phyloP scores from a whole-genome alignment of 2,329 filamentous ascomycete species.

The Teratosphaeria nubilosa region DNA sequence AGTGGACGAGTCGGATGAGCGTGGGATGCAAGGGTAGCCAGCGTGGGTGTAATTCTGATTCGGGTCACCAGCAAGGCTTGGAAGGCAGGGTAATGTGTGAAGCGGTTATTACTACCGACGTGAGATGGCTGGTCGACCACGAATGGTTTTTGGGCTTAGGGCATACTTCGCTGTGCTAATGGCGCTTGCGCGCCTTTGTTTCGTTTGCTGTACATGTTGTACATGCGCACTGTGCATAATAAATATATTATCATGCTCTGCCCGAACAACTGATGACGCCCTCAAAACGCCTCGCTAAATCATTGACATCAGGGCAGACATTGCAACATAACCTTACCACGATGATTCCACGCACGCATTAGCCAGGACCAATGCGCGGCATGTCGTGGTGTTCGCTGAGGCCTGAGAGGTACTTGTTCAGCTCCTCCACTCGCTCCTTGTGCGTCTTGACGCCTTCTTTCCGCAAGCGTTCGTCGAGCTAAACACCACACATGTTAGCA shows the following conservation, averaged over 20 bases:
- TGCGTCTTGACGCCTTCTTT: conserved; percentile 89
- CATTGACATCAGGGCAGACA: not conserved
- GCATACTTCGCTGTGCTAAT: not conserved
- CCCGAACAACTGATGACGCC: not conserved
- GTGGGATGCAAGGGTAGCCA: not conserved
- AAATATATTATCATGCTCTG: not conserved
- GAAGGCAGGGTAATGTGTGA: not conserved
- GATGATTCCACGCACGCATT: conserved; percentile 21
- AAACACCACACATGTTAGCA: conserved; percentile 1
- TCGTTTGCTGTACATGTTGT: not conserved
- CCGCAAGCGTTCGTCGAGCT: conserved; percentile 74
- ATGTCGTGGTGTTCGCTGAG: conserved; percentile 98
- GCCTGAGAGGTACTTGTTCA: conserved; percentile 86
- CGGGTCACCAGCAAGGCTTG: not conserved
- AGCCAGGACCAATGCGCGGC: conserved; percentile 51
- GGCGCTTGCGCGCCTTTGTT: not conserved
- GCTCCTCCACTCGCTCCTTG: conserved; percentile 89
- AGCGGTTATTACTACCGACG: not conserved
- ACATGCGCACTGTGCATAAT: not conserved
- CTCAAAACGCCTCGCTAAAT: not conserved
- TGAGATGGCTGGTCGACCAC: not conserved
- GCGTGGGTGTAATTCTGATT: not conserved
- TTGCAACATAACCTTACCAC: not conserved
- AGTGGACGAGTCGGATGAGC: not conserved
- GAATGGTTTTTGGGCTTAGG: not conserved